phyloP scores from a whole-genome alignment of 2,329 filamentous ascomycete genomes.

The Sarocladium strictum region DNA sequence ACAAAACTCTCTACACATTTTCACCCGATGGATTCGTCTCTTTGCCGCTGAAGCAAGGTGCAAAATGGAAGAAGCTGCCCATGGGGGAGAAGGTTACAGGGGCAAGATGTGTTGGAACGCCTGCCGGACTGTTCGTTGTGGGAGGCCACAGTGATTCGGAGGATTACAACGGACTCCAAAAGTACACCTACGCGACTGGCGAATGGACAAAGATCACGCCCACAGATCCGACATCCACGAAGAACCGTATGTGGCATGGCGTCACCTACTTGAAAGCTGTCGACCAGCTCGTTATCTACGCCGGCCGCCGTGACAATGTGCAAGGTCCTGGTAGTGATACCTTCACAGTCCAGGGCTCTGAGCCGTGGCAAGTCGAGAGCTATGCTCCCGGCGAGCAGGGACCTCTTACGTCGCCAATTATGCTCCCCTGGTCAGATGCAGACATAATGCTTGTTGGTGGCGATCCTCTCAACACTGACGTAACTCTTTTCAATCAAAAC shows the following conservation, averaged over 20 bases:
- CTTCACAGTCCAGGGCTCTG: slow-evolving; percentile 62
- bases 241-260: slow-evolving; percentile 69
- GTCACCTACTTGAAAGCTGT: slow-evolving; percentile 67
- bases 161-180: slow-evolving; percentile 70
- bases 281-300: slow-evolving; percentile 73
- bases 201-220: slow-evolving; percentile 45
- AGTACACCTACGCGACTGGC: slow-evolving; percentile 48
- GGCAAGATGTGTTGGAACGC: slow-evolving; percentile 69
- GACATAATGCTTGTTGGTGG: slow-evolving; percentile 74
- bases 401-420: slow-evolving; percentile 57
- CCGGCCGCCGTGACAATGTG: slow-evolving; percentile 60
- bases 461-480: slow-evolving; percentile 47
- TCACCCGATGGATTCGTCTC: slow-evolving; percentile 65
- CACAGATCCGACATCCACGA: slow-evolving; percentile 42
- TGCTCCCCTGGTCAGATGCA: slow-evolving; percentile 67
- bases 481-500: slow-evolving; percentile 64
- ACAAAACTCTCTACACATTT: slow-evolving; percentile 81
- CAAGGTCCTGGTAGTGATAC: slow-evolving; percentile 61
- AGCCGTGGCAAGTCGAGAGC: slow-evolving; percentile 45
- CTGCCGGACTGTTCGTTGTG: slow-evolving; percentile 70
- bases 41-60: slow-evolving; percentile 61
- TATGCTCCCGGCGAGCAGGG: neutral
- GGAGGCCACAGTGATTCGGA: slow-evolving; percentile 57
- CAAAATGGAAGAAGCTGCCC: slow-evolving; percentile 62
- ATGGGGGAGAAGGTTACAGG: slow-evolving; percentile 67